phyloP scores from a whole-genome alignment of 192 early-diverging fungal genomes.

The Umbelopsis ramanniana region DNA sequence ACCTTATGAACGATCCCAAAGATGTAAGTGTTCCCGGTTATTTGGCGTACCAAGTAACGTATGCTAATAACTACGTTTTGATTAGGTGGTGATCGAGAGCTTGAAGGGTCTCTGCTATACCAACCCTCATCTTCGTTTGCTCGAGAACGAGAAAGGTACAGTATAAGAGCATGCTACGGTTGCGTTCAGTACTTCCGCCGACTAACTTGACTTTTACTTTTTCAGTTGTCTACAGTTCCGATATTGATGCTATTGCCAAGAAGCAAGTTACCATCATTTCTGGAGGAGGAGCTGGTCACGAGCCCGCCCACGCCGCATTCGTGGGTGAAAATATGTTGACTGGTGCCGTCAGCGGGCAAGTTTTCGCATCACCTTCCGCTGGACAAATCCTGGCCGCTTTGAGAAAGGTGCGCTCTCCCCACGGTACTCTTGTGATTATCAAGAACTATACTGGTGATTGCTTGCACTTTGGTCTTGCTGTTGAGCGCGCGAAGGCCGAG shows the following conservation, averaged over 20 bases:
- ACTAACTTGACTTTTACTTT: neutral
- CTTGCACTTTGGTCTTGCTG: constrained; percentile 81
- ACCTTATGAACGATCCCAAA: constrained; percentile 62
- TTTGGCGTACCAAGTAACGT: neutral
- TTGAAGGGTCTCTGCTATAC: constrained; percentile 60
- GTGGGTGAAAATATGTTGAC: constrained; percentile 73
- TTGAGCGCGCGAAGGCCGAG: constrained; percentile 77
- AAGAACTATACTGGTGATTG: constrained; percentile 90
- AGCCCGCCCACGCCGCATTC: constrained; percentile 82
- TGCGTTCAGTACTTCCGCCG: too few relatives aligned
- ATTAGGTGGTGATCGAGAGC: constrained; percentile 62
- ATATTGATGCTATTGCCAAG: constrained; percentile 52
- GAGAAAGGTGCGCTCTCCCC: constrained; percentile 59
- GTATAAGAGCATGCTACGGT: too few relatives aligned
- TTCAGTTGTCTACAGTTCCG: constrained; percentile 61
- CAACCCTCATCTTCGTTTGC: constrained; percentile 61
- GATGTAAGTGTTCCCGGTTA: constrained; percentile 29
- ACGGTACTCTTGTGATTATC: constrained; percentile 78
- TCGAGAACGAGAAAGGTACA: constrained; percentile 59
- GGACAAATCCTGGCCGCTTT: constrained; percentile 78
- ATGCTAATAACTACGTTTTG: neutral
- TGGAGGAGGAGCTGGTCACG: constrained; percentile 87
- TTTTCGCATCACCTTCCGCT: constrained; percentile 87
- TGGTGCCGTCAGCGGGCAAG: constrained; percentile 80
- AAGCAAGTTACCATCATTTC: constrained; percentile 77